Base-by-base conservation (phyloP, 352 stramenopile species). In the Pythium grandisporangium region DNA sequence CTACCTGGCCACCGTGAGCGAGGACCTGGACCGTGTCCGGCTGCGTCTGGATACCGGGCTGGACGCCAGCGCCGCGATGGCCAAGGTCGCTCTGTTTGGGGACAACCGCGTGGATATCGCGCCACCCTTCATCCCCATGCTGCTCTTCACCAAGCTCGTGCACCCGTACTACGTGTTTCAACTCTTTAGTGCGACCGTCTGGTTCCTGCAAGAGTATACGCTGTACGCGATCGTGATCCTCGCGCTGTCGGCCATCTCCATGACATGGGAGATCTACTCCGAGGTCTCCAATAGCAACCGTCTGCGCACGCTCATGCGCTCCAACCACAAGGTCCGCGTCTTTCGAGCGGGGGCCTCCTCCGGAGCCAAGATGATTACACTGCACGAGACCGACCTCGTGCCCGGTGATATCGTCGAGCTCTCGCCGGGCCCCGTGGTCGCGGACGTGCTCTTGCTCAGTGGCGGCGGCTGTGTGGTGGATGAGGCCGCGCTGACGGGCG, bases 91-190 rank as follows among this genome's bases (percentile, higher is more conserved):
- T 16, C 48, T 82, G 17, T 78, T 70, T 20, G 68, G 71, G 0
- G 19, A 33, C 2, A 85, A 85, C 50, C 30, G 56, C 14, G 61
- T 80, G 8, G 48, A 63, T 14, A 68, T 81, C 12, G 50, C 62
- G 21, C 43, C 57, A 22, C 62, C 63, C 0, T 48, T 49, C 11
- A 42, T 72, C 16, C 21, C 48, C 1, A 53, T 53, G 39, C 48
- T 85, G 21, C 34, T 85, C 22, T 71, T 81, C 42, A 30, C 59
- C 29, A 83, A 83, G 50, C 6, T 73, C 23, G 55, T 77, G 32
- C 70, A 79, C 25, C 70, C 66, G 42, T 83, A 68, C 50, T 79
- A 83, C 51, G 20, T 83, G 5, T 83, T 83, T 39, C 66, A 83
- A 50, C 25, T 79, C 19, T 77, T 83, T 45, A 77, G 63, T 24